phyloP scores from a whole-genome alignment of 345 rosid genomes.

The Lepidium sativum region DNA sequence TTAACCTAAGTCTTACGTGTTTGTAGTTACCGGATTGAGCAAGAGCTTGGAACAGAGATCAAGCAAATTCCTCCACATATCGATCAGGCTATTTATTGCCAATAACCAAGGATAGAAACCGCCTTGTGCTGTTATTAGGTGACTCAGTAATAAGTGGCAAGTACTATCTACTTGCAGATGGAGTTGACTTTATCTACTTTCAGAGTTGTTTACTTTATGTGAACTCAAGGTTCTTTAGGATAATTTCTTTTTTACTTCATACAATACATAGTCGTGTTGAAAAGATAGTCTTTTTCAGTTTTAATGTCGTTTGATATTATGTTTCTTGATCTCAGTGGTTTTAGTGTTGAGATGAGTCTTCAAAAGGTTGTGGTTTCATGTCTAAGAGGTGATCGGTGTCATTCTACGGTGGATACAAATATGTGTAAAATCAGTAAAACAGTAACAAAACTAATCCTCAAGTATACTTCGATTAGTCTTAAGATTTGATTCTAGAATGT shows the following conservation, averaged over 20 bases:
- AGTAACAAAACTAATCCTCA: too few species aligned
- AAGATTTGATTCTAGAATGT: too few species aligned
- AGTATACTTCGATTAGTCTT: too few species aligned
- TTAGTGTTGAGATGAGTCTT: too few species aligned
- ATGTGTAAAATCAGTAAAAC: too few species aligned
- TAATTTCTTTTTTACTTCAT: neutral
- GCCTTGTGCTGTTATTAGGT: too few species aligned
- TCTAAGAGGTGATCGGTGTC: too few species aligned
- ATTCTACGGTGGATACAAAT: too few species aligned
- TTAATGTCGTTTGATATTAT: too few species aligned
- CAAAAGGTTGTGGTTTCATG: too few species aligned
- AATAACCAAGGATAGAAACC: conserved; percentile 40
- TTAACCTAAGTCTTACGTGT: neutral
- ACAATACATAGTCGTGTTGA: neutral
- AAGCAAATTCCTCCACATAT: conserved; percentile 95
- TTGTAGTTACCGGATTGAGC: conserved; percentile 90
- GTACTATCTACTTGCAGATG: neutral
- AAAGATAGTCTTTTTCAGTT: too few species aligned
- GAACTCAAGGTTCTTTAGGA: neutral
- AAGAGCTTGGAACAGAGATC: conserved; percentile 92
- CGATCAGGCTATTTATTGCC: conserved; percentile 90
- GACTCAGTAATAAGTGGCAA: conserved; percentile 43
- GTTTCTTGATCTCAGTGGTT: too few species aligned
- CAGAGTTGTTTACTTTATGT: neutral
- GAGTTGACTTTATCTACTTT: neutral